phyloP scores from a whole-genome alignment of 1,284 basidiomycete genomes.

The Hymenochaete sp. region DNA sequence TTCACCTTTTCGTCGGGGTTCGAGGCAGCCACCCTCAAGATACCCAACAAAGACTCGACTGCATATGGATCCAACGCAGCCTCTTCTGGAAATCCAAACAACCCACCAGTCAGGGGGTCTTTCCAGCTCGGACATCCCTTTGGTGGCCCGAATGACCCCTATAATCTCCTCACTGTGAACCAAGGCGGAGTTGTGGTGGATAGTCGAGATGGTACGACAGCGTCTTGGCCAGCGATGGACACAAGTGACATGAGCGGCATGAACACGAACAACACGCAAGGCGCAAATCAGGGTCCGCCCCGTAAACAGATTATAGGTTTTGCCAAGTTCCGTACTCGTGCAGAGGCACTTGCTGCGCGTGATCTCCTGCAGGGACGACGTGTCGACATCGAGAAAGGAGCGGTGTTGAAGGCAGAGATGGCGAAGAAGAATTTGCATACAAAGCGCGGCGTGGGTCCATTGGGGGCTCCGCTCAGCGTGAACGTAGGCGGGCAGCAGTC shows the following conservation, averaged over 20 bases:
- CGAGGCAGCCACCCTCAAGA: slow-evolving; percentile 96
- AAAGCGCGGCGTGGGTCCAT: slow-evolving; percentile 74
- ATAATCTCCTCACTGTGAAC: slow-evolving; percentile 69
- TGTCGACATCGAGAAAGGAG: slow-evolving; percentile 91
- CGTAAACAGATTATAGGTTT: slow-evolving; percentile 98
- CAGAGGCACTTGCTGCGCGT: slow-evolving; percentile 82
- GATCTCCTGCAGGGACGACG: slow-evolving; percentile 87
- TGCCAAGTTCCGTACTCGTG: slow-evolving; percentile 86
- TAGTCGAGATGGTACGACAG: slow-evolving; percentile 54
- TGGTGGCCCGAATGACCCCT: slow-evolving; percentile 60
- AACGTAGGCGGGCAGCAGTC: slow-evolving; percentile 25
- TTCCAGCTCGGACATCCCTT: slow-evolving; percentile 26
- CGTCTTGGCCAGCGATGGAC: slow-evolving; percentile 53
- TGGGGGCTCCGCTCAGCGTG: slow-evolving; percentile 27
- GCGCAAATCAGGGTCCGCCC: slow-evolving; percentile 36
- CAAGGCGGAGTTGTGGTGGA: slow-evolving; percentile 71
- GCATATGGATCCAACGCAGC: slow-evolving; percentile 41
- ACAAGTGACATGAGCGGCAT: slow-evolving; percentile 22
- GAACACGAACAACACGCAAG: slow-evolving; percentile 28
- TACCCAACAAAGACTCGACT: slow-evolving; percentile 81
- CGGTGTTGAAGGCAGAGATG: slow-evolving; percentile 96
- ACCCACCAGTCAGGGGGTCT: slow-evolving; percentile 23
- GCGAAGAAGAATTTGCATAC: slow-evolving; percentile 99
- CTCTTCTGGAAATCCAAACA: slow-evolving; percentile 25
- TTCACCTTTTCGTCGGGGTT: slow-evolving; percentile 95